These are phyloP conservation scores for Penicillium glabrum DNA, from an alignment of 2,329 filamentous ascomycete genomes.

Conservation along the genomic window DNA sequence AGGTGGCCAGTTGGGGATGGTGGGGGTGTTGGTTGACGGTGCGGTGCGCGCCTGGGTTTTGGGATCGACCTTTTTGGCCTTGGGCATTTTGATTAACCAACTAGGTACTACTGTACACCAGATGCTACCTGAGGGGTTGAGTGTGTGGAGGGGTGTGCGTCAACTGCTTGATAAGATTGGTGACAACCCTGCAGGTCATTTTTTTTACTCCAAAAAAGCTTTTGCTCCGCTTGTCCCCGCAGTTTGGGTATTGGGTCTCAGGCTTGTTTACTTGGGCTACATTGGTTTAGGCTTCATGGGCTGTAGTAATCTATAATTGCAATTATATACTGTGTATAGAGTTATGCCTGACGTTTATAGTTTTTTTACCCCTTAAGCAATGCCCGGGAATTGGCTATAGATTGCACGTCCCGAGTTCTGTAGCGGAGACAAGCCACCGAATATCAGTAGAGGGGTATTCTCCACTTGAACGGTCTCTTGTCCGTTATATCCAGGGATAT, in stretches of 20 bases:
- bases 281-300: neutral
- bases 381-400: neutral
- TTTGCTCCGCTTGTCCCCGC: slow-evolving; percentile 18
- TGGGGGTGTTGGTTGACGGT: slow-evolving; percentile 8
- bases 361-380: neutral
- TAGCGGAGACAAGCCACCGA: slow-evolving; percentile 15
- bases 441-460: slow-evolving; percentile 12
- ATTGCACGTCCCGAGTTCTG: slow-evolving; percentile 9
- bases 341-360: neutral
- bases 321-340: neutral
- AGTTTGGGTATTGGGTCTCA: neutral
- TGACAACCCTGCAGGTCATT: neutral
- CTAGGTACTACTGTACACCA: neutral
- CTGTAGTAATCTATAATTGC: neutral
- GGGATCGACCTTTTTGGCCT: slow-evolving; percentile 15
- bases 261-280: neutral
- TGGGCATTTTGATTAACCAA: slow-evolving; percentile 7
- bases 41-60: slow-evolving; percentile 7
- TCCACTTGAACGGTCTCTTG: slow-evolving; percentile 7
- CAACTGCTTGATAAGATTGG: neutral
- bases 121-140: neutral
- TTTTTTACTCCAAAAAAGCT: slow-evolving; percentile 3
- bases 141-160: neutral
- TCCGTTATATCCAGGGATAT: neutral
- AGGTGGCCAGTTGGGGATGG: slow-evolving; percentile 66